Percentiles rank a stretch among this genome's conserved stretches.
Conservation (phyloP, 192 early-diverging fungal species). For the Mortierella alpina region DNA sequence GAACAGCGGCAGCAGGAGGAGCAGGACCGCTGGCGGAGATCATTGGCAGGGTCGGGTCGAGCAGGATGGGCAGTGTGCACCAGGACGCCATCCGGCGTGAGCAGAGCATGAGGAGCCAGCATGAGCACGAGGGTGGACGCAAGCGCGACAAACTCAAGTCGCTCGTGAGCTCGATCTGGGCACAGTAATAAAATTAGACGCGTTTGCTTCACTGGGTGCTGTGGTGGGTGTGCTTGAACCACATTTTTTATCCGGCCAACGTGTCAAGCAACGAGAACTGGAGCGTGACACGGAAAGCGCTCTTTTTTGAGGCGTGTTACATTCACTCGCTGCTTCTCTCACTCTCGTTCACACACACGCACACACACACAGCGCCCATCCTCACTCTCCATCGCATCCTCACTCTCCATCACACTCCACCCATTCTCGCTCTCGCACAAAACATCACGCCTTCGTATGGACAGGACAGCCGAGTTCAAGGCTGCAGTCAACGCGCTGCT, state of each 20-base stretch:
- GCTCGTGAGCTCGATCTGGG: slow-evolving; percentile 47
- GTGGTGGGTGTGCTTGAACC: too few species aligned
- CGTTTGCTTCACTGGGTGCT: too few species aligned
- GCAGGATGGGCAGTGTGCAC: neutral
- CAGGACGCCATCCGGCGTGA: slow-evolving; percentile 13
- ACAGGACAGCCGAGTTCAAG: slow-evolving; percentile 91
- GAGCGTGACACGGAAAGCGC: too few species aligned
- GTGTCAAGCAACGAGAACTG: neutral
- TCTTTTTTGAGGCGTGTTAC: too few species aligned
- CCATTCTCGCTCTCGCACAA: neutral
- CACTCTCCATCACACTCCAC: neutral
- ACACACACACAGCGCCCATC: neutral
- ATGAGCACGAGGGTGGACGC: slow-evolving; percentile 37
- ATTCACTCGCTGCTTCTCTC: too few species aligned
- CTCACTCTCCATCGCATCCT: neutral
- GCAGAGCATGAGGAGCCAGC: slow-evolving; percentile 3
- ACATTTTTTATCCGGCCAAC: too few species aligned
- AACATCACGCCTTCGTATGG: slow-evolving; percentile 37
- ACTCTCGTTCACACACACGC: neutral
- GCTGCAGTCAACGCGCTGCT: slow-evolving; percentile 83
- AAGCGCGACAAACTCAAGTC: slow-evolving; percentile 47
- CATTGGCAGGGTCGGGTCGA: slow-evolving; percentile 26
- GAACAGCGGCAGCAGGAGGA: slow-evolving; percentile 1
- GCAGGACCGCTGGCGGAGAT: slow-evolving; percentile 40
- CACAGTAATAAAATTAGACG: slow-evolving; percentile 13